phyloP scores from a whole-genome alignment of 352 stramenopile species.

The Pythium volutum region DNA sequence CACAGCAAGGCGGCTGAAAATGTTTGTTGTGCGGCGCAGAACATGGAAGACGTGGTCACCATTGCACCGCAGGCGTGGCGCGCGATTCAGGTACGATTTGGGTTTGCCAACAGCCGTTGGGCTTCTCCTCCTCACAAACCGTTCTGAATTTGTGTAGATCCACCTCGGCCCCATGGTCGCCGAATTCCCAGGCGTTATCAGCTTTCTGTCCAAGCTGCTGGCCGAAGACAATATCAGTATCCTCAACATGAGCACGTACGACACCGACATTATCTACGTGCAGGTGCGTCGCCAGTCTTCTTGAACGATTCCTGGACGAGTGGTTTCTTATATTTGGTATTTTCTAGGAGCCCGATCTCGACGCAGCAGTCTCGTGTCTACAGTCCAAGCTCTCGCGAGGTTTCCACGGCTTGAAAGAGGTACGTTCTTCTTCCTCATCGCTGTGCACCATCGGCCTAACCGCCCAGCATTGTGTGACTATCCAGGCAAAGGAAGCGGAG shows the following conservation, averaged over 20 bases:
- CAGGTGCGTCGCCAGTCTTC: conserved; percentile 28
- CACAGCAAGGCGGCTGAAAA: too few species aligned
- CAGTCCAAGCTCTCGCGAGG: conserved; percentile 75
- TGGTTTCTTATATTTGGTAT: not conserved
- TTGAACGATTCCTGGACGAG: not conserved
- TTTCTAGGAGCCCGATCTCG: conserved; percentile 47
- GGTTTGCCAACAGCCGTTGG: not conserved
- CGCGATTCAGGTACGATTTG: conserved; percentile 60
- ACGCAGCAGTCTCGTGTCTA: conserved; percentile 68
- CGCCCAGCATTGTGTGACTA: not conserved
- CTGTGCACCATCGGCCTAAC: not conserved
- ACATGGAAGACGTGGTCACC: conserved; percentile 62
- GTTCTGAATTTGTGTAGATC: conserved; percentile 42
- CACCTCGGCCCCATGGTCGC: conserved; percentile 84
- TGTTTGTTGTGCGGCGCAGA: conserved; percentile 36
- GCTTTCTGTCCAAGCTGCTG: conserved; percentile 81
- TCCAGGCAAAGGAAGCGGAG: conserved; percentile 26
- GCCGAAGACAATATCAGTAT: conserved; percentile 86
- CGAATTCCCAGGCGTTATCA: conserved; percentile 73
- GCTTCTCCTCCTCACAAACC: not conserved
- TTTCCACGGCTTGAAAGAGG: conserved; percentile 79
- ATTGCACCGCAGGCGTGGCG: conserved; percentile 74
- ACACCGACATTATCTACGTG: conserved; percentile 88
- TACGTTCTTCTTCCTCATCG: conserved; percentile 14
- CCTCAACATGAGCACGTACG: conserved; percentile 90